Evolutionary conservation across 2,329 filamentous ascomycete genomes (phyloP), one percentile per base, ranked within the genome.

Genomic region (Trichoderma atroviride): DNA sequence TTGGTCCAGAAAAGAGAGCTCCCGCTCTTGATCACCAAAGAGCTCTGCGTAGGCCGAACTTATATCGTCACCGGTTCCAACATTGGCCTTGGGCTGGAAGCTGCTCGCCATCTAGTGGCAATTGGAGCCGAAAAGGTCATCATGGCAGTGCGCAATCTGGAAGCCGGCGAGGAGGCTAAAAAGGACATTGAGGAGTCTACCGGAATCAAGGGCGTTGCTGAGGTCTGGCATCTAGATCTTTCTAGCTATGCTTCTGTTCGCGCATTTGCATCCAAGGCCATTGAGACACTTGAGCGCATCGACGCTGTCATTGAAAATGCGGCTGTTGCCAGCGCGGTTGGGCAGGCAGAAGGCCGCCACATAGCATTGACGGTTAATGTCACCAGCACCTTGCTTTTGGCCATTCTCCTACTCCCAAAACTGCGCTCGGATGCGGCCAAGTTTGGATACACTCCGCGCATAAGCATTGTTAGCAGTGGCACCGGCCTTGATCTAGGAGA

Each of bases 191-290:
- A 79, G 37, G 74, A 74, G 11, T 72, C 75, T 1, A 81, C 76
- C 0, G 57, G 69, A 1, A 71, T 70, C 35, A 33, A 70, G 0
- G 71, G 69, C 2, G 70, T 75, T 1, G 75, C 83, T 22, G 79
- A 83, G 43, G 81, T 85, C 14, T 86, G 82, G 82, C 65, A 77
- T 9, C 72, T 85, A 4, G 82, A 86, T 68, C 80, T 85, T 59
- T 62, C 71, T 1, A 80, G 76, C 2, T 83, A 80, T 74, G 80
- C 72, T 0, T 76, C 74, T 52, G 72, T 79, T 22, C 69, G 71
- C 14, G 75, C 55, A 67, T 86, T 86, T 70, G 80, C 76, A 10
- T 70, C 70, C 2, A 70, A 76, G 16, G 71, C 73, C 0, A 60
- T 22, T 40, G 57, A 70, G 4, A 59, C 70, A 5, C 74, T 85